phyloP scores from a whole-genome alignment of 768 basidiomycete species.

The Favolaschia claudopus region DNA sequence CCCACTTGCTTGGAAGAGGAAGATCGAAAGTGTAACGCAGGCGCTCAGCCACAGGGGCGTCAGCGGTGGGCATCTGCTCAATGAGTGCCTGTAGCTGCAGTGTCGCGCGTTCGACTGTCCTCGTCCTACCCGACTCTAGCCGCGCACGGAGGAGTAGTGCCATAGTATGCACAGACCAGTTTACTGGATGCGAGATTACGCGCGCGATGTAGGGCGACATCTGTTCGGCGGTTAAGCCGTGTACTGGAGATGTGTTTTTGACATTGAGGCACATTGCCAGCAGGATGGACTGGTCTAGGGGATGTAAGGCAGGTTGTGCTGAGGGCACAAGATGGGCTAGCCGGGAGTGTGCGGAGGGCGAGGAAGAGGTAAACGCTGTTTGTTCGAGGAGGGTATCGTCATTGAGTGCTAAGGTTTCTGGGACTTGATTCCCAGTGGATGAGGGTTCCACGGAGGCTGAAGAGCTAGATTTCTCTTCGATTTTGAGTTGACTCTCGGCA shows the following conservation, averaged over 20 bases:
- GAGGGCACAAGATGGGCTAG: constrained; percentile 83
- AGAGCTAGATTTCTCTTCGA: constrained; percentile 8
- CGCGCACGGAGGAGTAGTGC: constrained; percentile 93
- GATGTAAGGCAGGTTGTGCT: constrained; percentile 86
- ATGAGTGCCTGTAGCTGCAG: constrained; percentile 95
- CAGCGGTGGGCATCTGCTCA: constrained; percentile 94
- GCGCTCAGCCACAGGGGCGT: constrained; percentile 77
- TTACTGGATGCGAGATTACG: constrained; percentile 87
- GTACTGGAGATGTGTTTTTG: constrained; percentile 86
- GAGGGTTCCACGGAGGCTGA: constrained; percentile 10
- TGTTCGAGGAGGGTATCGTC: constrained; percentile 97
- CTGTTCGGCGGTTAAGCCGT: constrained; percentile 91
- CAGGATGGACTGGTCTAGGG: constrained; percentile 93
- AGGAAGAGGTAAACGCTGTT: constrained; percentile 87
- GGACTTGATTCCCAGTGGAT: constrained; percentile 48
- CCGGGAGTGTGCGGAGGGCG: constrained; percentile 47
- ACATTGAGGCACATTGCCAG: constrained; percentile 91
- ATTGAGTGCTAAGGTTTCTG: constrained; percentile 86
- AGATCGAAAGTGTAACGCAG: constrained; percentile 83
- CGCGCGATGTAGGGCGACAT: constrained; percentile 93
- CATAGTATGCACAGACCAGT: constrained; percentile 98
- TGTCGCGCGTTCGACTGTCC: constrained; percentile 92
- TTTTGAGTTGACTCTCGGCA: constrained; percentile 75
- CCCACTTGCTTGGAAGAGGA: constrained; percentile 90
- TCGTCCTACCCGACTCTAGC: constrained; percentile 85